phyloP scores from a whole-genome alignment of 208 protist species.

The Acanthamoeba healyi region DNA sequence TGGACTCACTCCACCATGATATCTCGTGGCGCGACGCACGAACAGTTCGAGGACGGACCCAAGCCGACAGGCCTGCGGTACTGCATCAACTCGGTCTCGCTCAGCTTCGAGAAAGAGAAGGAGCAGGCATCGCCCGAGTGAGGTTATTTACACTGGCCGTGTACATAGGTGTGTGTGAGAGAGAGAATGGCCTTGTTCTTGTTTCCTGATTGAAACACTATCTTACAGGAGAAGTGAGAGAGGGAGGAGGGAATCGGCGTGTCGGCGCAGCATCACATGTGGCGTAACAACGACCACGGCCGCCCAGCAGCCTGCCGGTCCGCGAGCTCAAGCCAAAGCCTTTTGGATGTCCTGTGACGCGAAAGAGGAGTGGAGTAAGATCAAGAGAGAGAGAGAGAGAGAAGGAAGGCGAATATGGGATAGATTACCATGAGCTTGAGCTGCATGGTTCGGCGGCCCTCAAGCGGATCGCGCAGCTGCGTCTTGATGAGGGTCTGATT shows the following conservation, averaged over 20 bases:
- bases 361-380: background rate
- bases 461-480: slow-evolving; percentile 50
- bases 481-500: slow-evolving; percentile 52
- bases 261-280: too few species aligned
- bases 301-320: too few species aligned
- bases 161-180: too few species aligned
- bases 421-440: slow-evolving; percentile 16
- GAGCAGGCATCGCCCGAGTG: background rate
- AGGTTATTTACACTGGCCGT: background rate
- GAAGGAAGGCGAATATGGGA: background rate
- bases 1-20: too few species aligned
- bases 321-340: background rate
- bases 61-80: slow-evolving; percentile 52
- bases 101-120: slow-evolving; percentile 30
- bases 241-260: too few species aligned
- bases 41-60: slow-evolving; percentile 42
- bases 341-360: slow-evolving; percentile 16
- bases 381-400: too few species aligned
- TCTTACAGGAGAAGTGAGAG: too few species aligned
- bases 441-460: slow-evolving; percentile 57
- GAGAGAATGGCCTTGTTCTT: too few species aligned
- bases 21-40: background rate
- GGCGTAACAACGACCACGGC: too few species aligned
- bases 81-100: slow-evolving; percentile 65
- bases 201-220: too few species aligned